A percentile compares a stretch with the other conserved stretches of the same genome.
phyloP scores from a whole-genome alignment of 1,284 basidiomycete species.

The Cryptococcus maquisensis region DNA sequence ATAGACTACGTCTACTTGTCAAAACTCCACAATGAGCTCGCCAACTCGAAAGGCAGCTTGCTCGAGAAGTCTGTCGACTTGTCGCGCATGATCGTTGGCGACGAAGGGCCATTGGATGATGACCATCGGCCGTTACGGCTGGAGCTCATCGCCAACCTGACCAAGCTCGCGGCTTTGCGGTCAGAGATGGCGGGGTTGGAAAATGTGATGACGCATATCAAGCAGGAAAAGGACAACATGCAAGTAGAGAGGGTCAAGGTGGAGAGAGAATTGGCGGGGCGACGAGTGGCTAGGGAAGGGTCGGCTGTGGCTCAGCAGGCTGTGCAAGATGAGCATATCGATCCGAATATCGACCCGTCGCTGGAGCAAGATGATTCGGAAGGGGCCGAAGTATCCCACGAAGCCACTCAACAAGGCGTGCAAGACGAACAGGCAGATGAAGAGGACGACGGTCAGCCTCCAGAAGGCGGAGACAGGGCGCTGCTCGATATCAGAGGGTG shows the following conservation, averaged over 20 bases:
- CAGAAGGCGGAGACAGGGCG: slow-evolving; percentile 27
- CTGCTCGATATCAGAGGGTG: slow-evolving; percentile 40
- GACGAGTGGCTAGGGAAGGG: slow-evolving; percentile 14
- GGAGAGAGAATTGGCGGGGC: slow-evolving; percentile 26
- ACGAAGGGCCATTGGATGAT: neutral
- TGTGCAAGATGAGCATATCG: neutral
- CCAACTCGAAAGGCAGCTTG: slow-evolving; percentile 18
- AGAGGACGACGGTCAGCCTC: neutral
- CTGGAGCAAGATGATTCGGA: no score
- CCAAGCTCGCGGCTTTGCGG: slow-evolving; percentile 8
- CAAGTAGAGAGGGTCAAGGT: slow-evolving; percentile 22
- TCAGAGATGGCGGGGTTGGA: slow-evolving; percentile 32
- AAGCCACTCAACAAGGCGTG: neutral
- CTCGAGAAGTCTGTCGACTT: slow-evolving; percentile 23
- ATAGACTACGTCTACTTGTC: slow-evolving; percentile 29
- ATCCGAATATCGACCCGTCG: no score
- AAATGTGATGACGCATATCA: slow-evolving; percentile 23
- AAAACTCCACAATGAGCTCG: slow-evolving; percentile 31
- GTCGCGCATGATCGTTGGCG: neutral
- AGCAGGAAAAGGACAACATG: slow-evolving; percentile 27
- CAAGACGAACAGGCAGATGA: neutral
- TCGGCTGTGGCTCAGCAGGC: neutral
- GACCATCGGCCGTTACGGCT: slow-evolving; percentile 3
- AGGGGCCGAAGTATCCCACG: neutral
- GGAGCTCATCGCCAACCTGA: slow-evolving; percentile 9